Conservation (phyloP, 2,329 filamentous ascomycete species). For the Cladosporium sp. region DNA sequence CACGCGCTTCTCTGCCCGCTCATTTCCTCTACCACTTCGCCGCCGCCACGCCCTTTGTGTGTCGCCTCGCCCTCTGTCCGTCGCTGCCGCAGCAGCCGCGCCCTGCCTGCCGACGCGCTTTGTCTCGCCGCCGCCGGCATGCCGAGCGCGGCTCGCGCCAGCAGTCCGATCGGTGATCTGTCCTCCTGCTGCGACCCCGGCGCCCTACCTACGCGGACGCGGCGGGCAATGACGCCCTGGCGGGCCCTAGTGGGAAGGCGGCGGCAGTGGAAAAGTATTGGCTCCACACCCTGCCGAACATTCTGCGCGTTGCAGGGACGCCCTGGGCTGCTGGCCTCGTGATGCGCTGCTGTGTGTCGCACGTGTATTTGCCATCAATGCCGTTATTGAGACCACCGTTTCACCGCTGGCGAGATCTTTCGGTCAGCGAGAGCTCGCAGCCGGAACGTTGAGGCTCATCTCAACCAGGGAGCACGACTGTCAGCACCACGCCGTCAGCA, state of each 20-base stretch:
- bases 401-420: neutral
- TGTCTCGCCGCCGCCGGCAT: constrained; percentile 7
- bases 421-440: neutral
- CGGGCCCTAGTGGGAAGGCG: neutral
- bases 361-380: neutral
- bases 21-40: neutral
- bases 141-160: constrained; percentile 3
- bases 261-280: neutral
- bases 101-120: neutral
- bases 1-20: neutral
- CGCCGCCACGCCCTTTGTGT: neutral
- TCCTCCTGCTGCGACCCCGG: neutral
- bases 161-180: constrained; percentile 5
- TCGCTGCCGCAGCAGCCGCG: no score
- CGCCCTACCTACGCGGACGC: neutral
- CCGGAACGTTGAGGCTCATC: neutral
- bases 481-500: no score
- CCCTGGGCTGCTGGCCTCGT: neutral
- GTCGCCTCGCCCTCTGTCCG: no score
- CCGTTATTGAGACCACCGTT: constrained; percentile 4
- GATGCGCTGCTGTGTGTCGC: neutral
- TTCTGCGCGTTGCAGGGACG: neutral
- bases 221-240: constrained; percentile 8
- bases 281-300: neutral
- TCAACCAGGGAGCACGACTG: no score